These are phyloP conservation scores for Globisporangium takayamanum DNA, from an alignment of 352 stramenopile genomes.

Conservation along the genomic window DNA sequence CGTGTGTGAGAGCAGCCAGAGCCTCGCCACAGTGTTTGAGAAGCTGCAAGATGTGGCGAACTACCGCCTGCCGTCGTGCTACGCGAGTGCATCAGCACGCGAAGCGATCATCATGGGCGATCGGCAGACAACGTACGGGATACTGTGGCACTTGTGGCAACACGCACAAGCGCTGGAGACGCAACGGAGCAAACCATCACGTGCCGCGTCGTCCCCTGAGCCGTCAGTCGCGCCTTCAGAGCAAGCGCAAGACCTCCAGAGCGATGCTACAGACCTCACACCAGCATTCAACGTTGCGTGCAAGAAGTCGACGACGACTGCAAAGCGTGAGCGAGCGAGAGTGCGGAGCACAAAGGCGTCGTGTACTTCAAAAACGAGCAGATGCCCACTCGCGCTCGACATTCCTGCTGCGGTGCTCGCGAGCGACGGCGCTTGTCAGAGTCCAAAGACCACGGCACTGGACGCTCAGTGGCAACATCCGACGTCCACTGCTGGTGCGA, in stretches of 20 bases:
- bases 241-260: neutral
- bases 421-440: neutral
- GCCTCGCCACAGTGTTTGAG: constrained; percentile 24
- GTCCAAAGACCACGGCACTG: no score
- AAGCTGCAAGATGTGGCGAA: constrained; percentile 1
- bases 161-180: constrained; percentile 6
- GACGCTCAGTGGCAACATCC: no score
- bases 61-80: constrained; percentile 9
- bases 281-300: no score
- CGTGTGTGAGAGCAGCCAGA: constrained; percentile 19
- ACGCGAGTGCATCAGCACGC: constrained; percentile 16
- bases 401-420: constrained; percentile 18
- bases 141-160: constrained; percentile 55
- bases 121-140: constrained; percentile 32
- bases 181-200: neutral
- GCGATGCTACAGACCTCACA: no score
- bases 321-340: neutral
- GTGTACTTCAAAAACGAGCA: neutral
- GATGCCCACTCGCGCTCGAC: constrained; percentile 14
- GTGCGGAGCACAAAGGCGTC: neutral
- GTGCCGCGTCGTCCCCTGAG: neutral
- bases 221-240: neutral
- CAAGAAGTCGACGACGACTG: neutral
- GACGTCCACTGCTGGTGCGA: no score
- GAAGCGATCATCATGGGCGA: constrained; percentile 42